A percentile compares a stretch with the other conserved stretches of the same genome.
Conservation (phyloP, 768 basidiomycete species). For the Gloeophyllum trabeum region DNA sequence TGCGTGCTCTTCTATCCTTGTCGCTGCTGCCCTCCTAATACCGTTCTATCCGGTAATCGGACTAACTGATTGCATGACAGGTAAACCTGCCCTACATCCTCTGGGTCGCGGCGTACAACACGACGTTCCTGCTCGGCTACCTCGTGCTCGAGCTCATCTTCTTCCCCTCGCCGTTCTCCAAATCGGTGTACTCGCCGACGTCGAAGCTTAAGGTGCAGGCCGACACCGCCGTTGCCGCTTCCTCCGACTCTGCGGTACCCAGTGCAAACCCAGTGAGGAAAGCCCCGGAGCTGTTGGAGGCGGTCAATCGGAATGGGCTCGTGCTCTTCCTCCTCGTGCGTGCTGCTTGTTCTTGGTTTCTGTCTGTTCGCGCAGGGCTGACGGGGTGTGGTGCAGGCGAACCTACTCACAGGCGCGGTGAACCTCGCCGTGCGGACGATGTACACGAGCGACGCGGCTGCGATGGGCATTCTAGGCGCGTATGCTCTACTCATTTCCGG, state of each 20-base stretch:
- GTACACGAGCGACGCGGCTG: conserved; percentile 45
- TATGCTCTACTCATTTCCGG: conserved; percentile 53
- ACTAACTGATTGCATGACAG: conserved; percentile 34
- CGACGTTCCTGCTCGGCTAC: conserved; percentile 74
- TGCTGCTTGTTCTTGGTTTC: conserved; percentile 6
- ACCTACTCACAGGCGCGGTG: conserved; percentile 74
- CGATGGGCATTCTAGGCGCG: conserved; percentile 47
- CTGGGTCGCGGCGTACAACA: conserved; percentile 87
- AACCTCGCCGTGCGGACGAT: conserved; percentile 78
- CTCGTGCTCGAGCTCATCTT: conserved; percentile 65
- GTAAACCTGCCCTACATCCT: conserved; percentile 83
- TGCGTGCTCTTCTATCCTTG: conserved; percentile 20
- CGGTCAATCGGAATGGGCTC: conserved; percentile 76
- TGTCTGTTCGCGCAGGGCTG: neutral
- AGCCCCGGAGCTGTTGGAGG: conserved; percentile 53
- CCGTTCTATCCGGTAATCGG: too few species aligned
- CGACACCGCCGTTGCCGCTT: conserved; percentile 6
- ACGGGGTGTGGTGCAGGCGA: conserved; percentile 44
- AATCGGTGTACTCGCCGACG: conserved; percentile 20
- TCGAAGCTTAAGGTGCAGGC: conserved; percentile 23
- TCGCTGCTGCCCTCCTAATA: neutral
- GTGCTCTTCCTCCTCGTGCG: conserved; percentile 72
- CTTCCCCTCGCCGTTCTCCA: conserved; percentile 33
- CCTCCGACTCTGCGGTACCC: conserved; percentile 15
- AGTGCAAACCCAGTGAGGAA: conserved; percentile 13